A percentile compares a stretch with the other conserved stretches of the same genome.
phyloP scores from a whole-genome alignment of 352 stramenopile species.

The Phytophthora ramorum region DNA sequence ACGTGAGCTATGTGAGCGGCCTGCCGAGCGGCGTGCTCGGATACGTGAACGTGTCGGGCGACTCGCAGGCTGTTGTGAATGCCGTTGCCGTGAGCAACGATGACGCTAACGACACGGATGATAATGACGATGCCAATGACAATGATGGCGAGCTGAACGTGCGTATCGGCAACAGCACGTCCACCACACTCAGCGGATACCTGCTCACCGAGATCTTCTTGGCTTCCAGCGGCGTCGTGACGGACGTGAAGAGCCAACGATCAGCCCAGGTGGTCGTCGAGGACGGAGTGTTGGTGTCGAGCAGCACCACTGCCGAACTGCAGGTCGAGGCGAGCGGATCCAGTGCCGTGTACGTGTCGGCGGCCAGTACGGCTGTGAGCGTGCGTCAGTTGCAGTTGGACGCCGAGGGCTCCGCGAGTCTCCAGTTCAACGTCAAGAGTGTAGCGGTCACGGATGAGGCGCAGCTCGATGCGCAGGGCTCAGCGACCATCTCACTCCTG shows the following conservation, averaged over 20 bases:
- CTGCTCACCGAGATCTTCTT: slow-evolving; percentile 44
- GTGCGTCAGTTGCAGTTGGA: slow-evolving; percentile 34
- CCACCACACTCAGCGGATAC: slow-evolving; percentile 28
- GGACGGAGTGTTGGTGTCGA: slow-evolving; percentile 35
- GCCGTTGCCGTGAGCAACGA: slow-evolving; percentile 33
- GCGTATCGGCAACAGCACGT: slow-evolving; percentile 24
- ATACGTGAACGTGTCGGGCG: slow-evolving; percentile 48
- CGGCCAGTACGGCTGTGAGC: slow-evolving; percentile 20
- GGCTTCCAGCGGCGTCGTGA: slow-evolving; percentile 28
- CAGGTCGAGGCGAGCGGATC: slow-evolving; percentile 35
- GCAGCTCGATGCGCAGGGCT: slow-evolving; percentile 27
- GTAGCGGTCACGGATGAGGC: slow-evolving; percentile 25
- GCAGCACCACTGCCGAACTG: slow-evolving; percentile 32
- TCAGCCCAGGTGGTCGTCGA: slow-evolving; percentile 38
- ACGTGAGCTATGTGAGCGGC: slow-evolving; percentile 34
- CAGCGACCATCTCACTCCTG: slow-evolving; percentile 23
- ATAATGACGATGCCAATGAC: slow-evolving; percentile 30
- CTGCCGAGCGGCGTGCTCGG: slow-evolving; percentile 35
- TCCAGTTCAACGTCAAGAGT: slow-evolving; percentile 39
- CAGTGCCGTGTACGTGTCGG: slow-evolving; percentile 42
- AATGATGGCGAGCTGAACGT: slow-evolving; percentile 33
- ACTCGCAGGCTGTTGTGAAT: slow-evolving; percentile 35
- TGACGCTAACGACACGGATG: slow-evolving; percentile 21
- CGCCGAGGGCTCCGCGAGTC: slow-evolving; percentile 7
- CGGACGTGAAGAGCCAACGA: slow-evolving; percentile 34